Conservation (phyloP, 441 rosid species). For the Macaranga tanarius region DNA sequence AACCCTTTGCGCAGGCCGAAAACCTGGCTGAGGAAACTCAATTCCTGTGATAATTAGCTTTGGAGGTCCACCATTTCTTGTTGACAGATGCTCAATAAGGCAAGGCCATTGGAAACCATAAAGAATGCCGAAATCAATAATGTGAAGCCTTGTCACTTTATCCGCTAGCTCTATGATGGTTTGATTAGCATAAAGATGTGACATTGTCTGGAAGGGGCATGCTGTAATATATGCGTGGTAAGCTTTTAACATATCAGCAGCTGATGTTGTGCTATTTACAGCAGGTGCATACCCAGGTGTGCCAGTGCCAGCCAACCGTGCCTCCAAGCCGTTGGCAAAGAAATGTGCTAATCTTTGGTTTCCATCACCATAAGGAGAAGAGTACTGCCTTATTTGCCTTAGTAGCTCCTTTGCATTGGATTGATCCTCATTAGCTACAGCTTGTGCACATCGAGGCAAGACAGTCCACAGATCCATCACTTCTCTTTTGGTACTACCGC, state of each 20-base stretch:
- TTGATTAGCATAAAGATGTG: slow-evolving; percentile 44
- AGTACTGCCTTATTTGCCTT: slow-evolving; percentile 62
- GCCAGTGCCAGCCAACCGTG: slow-evolving; percentile 62
- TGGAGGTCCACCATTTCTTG: slow-evolving; percentile 62
- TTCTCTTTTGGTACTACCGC: slow-evolving; percentile 31
- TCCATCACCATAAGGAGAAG: slow-evolving; percentile 68
- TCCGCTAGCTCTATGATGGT: slow-evolving; percentile 53
- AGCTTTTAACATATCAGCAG: slow-evolving; percentile 59
- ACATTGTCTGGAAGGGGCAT: slow-evolving; percentile 39
- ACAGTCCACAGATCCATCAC: slow-evolving; percentile 69
- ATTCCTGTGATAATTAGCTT: slow-evolving; percentile 76
- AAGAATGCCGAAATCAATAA: slow-evolving; percentile 83
- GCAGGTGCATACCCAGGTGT: slow-evolving; percentile 34
- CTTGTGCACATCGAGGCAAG: slow-evolving; percentile 75
- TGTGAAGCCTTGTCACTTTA: slow-evolving; percentile 60
- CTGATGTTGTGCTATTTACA: slow-evolving; percentile 36
- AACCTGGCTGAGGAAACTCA: slow-evolving; percentile 90
- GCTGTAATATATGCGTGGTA: slow-evolving; percentile 41
- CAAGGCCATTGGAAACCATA: slow-evolving; percentile 99
- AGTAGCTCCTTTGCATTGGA: slow-evolving; percentile 58
- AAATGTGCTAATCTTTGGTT: slow-evolving; percentile 72
- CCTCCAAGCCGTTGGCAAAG: slow-evolving; percentile 75
- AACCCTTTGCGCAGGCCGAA: slow-evolving; percentile 76
- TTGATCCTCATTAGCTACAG: slow-evolving; percentile 68
- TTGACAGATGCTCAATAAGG: slow-evolving; percentile 65